Base-by-base conservation (phyloP, 306 rosid species). In the Pachyrhizus erosus region DNA sequence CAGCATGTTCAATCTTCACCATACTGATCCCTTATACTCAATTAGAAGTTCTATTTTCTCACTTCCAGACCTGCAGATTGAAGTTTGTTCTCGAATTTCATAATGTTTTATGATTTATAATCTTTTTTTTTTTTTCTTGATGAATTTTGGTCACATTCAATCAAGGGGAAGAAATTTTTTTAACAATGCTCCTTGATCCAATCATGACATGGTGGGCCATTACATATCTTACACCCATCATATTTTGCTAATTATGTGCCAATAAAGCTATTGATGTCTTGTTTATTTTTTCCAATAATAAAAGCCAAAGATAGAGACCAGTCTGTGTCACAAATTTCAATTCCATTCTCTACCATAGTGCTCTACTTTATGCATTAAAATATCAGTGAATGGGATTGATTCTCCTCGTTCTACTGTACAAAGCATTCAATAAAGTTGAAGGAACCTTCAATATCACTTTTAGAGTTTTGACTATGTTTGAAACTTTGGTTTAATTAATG, bases 371-470 rank as follows among this genome's bases (percentile, higher is more conserved):
- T 73, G 14, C 74, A 71, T 70, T 57, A 82, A 60, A 82, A 65
- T 75, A 76, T 65, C 61, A 48, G 80, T 57, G 43, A 40, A 14
- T 48, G 34, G 23, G n/a, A 74, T 79, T 33, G 60, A 64, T 81
- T 82, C 79, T 40, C 52, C 15, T 55, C 14, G 76, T 79, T 64
- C 51, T 52, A 75, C 61, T 75, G 71, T 26, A 62, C 66, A 49
- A 77, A 73, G 73, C 76, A 67, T 73, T 54, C 80, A 80, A 66
- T 83, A 83, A 85, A 79, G 85, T 58, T 64, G 48, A 76, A 80
- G 62, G 62, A 82, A 84, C 75, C 85, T 67, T 73, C 29, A 72
- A 20, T 31, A 39, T 65, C 39, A 20, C 80, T 83, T 83, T 86
- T 24, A 69, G 18, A 24, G 68, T 55, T 64, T 72, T 83, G 82